Evolutionary conservation across 2,329 filamentous ascomycete species (phyloP).

Genomic region (Botrytis paeoniae): DNA sequence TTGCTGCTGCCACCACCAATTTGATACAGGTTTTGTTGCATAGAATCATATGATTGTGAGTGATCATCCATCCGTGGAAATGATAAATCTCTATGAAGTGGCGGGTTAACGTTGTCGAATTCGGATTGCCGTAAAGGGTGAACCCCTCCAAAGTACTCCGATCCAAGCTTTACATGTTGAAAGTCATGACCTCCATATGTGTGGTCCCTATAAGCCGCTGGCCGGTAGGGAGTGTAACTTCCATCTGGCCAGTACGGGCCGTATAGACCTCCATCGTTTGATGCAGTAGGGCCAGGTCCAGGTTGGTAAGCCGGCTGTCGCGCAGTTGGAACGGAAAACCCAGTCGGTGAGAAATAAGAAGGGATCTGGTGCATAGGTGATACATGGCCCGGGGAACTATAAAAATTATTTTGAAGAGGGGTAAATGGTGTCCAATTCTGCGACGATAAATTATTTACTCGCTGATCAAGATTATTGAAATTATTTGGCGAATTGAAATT

Average conservation of each 20-base stretch:
- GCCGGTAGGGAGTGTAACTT: slow-evolving; percentile 52
- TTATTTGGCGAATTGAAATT: slow-evolving; percentile 13
- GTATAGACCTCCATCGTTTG: slow-evolving; percentile 54
- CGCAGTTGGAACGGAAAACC: slow-evolving; percentile 54
- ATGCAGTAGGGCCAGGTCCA: slow-evolving; percentile 55
- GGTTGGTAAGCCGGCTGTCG: slow-evolving; percentile 58
- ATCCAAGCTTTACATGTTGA: neutral
- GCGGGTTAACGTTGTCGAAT: slow-evolving; percentile 9
- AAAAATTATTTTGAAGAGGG: slow-evolving; percentile 29
- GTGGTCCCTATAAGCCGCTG: slow-evolving; percentile 54
- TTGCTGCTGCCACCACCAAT: slow-evolving; percentile 10
- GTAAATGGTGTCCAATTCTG: slow-evolving; percentile 13
- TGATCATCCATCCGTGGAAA: slow-evolving; percentile 4
- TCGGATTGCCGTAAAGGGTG: slow-evolving; percentile 21
- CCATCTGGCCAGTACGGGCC: slow-evolving; percentile 64
- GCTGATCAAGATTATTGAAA: slow-evolving; percentile 24
- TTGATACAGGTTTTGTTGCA: slow-evolving; percentile 17
- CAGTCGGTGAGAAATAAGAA: slow-evolving; percentile 38
- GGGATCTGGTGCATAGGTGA: slow-evolving; percentile 28
- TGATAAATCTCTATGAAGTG: slow-evolving; percentile 9
- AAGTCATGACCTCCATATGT: slow-evolving; percentile 38
- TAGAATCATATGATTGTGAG: slow-evolving; percentile 15
- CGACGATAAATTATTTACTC: slow-evolving; percentile 10
- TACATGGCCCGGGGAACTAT: slow-evolving; percentile 31
- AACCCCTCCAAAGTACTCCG: slow-evolving; percentile 15